Evolutionary conservation across 345 rosid species (phyloP).

Genomic region (Eucalyptus polyanthemos): DNA sequence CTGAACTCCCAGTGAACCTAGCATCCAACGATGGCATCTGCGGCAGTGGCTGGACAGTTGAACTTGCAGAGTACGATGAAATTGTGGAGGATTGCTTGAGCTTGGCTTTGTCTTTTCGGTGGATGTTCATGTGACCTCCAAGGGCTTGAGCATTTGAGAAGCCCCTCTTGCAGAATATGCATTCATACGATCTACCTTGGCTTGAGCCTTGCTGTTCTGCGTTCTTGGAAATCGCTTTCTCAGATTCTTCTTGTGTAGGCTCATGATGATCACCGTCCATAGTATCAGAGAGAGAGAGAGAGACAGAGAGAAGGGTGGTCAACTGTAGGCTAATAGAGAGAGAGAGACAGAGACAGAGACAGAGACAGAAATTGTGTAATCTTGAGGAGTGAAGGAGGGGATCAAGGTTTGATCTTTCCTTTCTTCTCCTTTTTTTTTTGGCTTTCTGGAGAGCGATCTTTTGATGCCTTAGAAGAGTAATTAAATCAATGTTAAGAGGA

Average conservation of each 20-base stretch:
- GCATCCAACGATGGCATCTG: neutral
- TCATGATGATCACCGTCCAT: neutral
- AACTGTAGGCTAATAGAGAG: neutral
- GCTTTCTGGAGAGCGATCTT: neutral
- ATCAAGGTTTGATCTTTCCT: neutral
- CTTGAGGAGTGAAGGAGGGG: neutral
- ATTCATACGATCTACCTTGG: slow-evolving; percentile 49
- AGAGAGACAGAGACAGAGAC: neutral
- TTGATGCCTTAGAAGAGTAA: neutral
- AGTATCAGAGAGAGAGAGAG: neutral
- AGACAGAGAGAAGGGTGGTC: neutral
- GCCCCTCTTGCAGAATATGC: slow-evolving; percentile 82
- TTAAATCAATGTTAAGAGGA: neutral
- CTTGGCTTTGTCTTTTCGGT: slow-evolving; percentile 70
- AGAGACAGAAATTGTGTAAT: neutral
- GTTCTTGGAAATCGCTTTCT: neutral
- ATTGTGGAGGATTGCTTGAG: slow-evolving; percentile 26
- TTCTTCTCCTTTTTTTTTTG: neutral
- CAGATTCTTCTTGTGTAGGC: neutral
- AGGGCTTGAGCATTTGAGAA: slow-evolving; percentile 89
- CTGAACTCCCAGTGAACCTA: neutral
- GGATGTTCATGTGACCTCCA: slow-evolving; percentile 95
- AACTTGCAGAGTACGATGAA: neutral
- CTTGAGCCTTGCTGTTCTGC: neutral
- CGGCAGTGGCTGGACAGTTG: neutral